Evolutionary conservation across 352 stramenopile genomes (phyloP).

Genomic region (Pythium grandisporangium): DNA sequence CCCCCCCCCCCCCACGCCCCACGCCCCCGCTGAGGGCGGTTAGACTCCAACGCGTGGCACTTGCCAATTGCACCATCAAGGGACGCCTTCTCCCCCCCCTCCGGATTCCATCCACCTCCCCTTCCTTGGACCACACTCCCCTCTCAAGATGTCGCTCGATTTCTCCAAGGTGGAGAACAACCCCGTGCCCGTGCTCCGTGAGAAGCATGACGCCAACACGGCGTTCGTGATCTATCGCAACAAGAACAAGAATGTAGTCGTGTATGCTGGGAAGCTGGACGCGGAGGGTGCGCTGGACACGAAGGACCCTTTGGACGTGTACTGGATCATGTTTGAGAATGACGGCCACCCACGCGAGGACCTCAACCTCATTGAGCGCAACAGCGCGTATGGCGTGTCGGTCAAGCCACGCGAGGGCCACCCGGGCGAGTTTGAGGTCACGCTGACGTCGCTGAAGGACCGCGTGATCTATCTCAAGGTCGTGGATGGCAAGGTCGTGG

Average conservation of each 20-base stretch:
- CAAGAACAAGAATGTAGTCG: slow-evolving; percentile 88
- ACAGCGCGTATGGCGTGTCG: slow-evolving; percentile 71
- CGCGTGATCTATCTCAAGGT: slow-evolving; percentile 64
- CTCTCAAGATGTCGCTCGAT: slow-evolving; percentile 56
- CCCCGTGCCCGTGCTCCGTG: slow-evolving; percentile 59
- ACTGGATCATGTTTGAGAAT: slow-evolving; percentile 89
- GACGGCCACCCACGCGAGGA: slow-evolving; percentile 70
- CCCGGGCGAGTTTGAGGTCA: slow-evolving; percentile 64
- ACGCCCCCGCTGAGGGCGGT: too few relatives aligned
- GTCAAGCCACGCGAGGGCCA: slow-evolving; percentile 61
- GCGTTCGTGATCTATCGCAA: slow-evolving; percentile 85
- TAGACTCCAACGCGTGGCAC: too few relatives aligned
- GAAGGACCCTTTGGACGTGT: slow-evolving; percentile 69
- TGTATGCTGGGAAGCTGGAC: slow-evolving; percentile 61
- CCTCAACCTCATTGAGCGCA: slow-evolving; percentile 84
- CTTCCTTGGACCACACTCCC: too few relatives aligned
- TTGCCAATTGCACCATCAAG: too few relatives aligned
- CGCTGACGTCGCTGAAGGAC: slow-evolving; percentile 80
- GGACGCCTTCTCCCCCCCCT: too few relatives aligned
- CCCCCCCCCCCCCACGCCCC: too few relatives aligned
- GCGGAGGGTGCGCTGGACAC: slow-evolving; percentile 57
- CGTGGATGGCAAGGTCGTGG: slow-evolving; percentile 68
- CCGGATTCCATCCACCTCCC: too few relatives aligned
- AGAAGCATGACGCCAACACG: slow-evolving; percentile 69
- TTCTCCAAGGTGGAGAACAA: slow-evolving; percentile 87